Base-by-base conservation (phyloP, 106 monocot genomes). In the Narthecium ossifragum region DNA sequence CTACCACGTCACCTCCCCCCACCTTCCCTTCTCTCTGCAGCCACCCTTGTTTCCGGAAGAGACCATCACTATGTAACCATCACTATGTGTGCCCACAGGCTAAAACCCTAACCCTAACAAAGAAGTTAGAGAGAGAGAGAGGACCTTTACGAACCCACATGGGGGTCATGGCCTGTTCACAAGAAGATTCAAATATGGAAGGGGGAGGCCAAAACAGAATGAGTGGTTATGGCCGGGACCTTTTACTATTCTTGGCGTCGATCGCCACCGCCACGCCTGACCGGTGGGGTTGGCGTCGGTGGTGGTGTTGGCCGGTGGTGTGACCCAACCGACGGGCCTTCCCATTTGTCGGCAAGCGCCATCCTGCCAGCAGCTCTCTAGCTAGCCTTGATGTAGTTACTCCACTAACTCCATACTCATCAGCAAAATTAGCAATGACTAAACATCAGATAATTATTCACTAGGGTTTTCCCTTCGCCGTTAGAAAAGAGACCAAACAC, bases 91-190 rank as follows among this genome's bases (percentile, higher is more conserved):
- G 53, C 28, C 53, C 53, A 29, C 53, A 27, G 28, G 11, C 53
- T 11, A 28, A 30, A 53, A 53, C 28, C 26, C 28, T 28, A 13
- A 53, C 8, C 26, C 8, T 14, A 17, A 46, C 15, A 14, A 5
- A 46, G 45, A 46, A n/a, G n/a, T n/a, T n/a, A n/a, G n/a, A n/a
- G 45, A 46, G 45, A 46, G 45, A 46, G 45, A 46, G 45, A 46
- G 45, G n/a, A n/a, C 4, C 15, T 14, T 5, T 14, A 17, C 12
- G 17, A 46, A 46, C 14, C 17, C 45, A 46, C 45, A 46, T 46
- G 45, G 45, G 45, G 45, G 17, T 15, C 45, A 46, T 46, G 45
- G 17, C 45, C 17, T 46, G 17, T 46, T 17, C 4, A n/a, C 45
- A 46, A n/a, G 10, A 46, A 46, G 45, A 46, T 46, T 17, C 45